Conservation (phyloP, 108 stramenopile species). For the Stephanodiscus triporus region DNA sequence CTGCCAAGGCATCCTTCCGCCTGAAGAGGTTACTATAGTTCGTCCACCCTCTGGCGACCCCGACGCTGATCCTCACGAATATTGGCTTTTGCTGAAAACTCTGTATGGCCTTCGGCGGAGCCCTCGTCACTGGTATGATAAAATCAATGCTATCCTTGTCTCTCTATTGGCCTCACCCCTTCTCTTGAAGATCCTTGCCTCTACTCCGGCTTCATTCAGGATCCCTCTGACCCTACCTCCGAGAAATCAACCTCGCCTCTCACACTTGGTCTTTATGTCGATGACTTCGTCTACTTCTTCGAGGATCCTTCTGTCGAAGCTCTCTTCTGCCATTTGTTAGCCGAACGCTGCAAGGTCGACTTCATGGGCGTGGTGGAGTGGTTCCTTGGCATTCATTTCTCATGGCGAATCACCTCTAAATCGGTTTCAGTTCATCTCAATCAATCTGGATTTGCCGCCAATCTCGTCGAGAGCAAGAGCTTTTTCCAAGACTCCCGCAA, state of each 20-base stretch:
- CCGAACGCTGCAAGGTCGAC: not conserved
- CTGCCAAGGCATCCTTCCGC: constrained; percentile 16
- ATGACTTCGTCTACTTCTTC: constrained; percentile 32
- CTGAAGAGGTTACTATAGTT: not conserved
- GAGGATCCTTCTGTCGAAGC: constrained; percentile 8
- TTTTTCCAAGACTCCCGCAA: constrained; percentile 2
- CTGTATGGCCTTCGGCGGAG: not conserved
- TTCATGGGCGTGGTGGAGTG: constrained; percentile 36
- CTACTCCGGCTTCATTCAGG: not conserved
- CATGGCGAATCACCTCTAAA: constrained; percentile 1
- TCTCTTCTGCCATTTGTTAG: not conserved
- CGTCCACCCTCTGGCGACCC: not conserved
- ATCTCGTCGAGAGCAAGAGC: constrained; percentile 16
- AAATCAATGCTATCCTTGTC: not conserved
- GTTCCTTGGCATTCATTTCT: constrained; percentile 33
- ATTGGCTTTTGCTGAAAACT: not conserved
- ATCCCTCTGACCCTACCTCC: not conserved
- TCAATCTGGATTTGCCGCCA: constrained; percentile 32
- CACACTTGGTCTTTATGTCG: constrained; percentile 19
- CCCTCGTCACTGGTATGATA: constrained; percentile 30
- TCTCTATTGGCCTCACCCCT: constrained; percentile 8
- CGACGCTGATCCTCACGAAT: not conserved
- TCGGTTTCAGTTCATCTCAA: constrained; percentile 27
- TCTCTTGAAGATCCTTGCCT: constrained; percentile 14
- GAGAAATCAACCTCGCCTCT: not conserved